Conservation (phyloP, 139 green algal genomes). For the Astrephomene gubernaculifera region DNA sequence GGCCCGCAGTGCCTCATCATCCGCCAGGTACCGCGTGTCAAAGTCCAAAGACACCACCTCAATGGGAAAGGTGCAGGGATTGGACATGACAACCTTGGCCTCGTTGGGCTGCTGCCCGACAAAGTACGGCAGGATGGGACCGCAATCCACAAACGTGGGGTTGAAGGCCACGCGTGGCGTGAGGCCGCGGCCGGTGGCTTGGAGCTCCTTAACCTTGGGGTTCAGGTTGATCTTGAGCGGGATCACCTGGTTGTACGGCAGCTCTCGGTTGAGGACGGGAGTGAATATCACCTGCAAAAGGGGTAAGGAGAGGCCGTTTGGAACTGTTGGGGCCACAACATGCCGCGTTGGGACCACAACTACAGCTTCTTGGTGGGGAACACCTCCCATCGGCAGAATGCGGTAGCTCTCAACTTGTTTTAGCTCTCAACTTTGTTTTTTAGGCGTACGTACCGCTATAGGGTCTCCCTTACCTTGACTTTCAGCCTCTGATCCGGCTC, state of each 20-base stretch:
- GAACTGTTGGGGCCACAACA: no score
- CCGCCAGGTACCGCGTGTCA: slow-evolving; percentile 72
- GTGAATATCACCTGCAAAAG: slow-evolving; percentile 66
- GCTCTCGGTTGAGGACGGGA: slow-evolving; percentile 50
- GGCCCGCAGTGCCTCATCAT: slow-evolving; percentile 72
- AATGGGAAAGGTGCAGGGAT: slow-evolving; percentile 64
- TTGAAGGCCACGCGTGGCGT: slow-evolving; percentile 62
- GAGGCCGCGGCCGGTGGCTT: slow-evolving; percentile 56
- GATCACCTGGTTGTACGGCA: slow-evolving; percentile 63
- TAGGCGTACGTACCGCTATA: background rate
- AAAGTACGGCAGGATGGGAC: slow-evolving; percentile 72
- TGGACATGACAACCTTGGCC: slow-evolving; percentile 62
- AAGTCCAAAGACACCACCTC: slow-evolving; percentile 83
- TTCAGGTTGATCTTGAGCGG: slow-evolving; percentile 78
- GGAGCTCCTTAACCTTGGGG: slow-evolving; percentile 53
- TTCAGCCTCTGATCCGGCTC: slow-evolving; percentile 62
- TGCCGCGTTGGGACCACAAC: no score
- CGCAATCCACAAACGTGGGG: slow-evolving; percentile 67
- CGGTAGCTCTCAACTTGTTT: no score
- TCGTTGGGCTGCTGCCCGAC: slow-evolving; percentile 63
- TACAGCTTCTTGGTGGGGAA: no score
- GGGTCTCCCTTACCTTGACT: slow-evolving; percentile 50
- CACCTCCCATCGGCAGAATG: no score
- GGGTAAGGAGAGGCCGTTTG: background rate
- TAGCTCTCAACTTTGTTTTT: no score